Evolutionary conservation across 192 early-diverging fungal genomes (phyloP).

Genomic region (Coemansia sp.): DNA sequence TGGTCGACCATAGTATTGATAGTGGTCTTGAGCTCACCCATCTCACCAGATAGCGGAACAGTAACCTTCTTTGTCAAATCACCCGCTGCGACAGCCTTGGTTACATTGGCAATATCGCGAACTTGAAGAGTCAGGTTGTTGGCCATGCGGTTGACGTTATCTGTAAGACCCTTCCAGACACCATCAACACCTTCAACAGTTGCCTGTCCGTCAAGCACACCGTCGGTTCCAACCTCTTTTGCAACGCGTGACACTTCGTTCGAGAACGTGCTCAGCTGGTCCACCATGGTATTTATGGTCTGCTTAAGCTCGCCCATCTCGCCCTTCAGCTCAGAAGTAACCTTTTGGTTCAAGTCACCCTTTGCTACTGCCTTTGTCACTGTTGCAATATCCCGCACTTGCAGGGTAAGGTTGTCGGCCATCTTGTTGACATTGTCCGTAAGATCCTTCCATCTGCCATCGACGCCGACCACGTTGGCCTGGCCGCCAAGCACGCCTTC

Average conservation of each 20-base stretch:
- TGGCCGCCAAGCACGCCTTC: constrained; percentile 59
- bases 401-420: constrained; percentile 60
- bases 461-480: constrained; percentile 52
- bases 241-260: constrained; percentile 66
- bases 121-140: constrained; percentile 62
- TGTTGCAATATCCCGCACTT: constrained; percentile 60
- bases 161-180: constrained; percentile 62
- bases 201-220: constrained; percentile 56
- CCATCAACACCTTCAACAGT: constrained; percentile 56
- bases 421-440: constrained; percentile 66
- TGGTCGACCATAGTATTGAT: constrained; percentile 67
- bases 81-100: constrained; percentile 55
- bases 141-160: constrained; percentile 66
- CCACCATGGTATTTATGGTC: constrained; percentile 64
- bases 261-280: constrained; percentile 62
- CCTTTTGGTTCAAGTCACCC: constrained; percentile 58
- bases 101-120: constrained; percentile 56
- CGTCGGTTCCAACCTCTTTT: constrained; percentile 65
- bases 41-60: constrained; percentile 55
- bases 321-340: constrained; percentile 53
- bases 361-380: constrained; percentile 59
- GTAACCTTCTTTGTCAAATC: constrained; percentile 58
- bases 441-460: constrained; percentile 57
- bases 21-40: constrained; percentile 55
- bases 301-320: constrained; percentile 60